A percentile compares a stretch with the other conserved stretches of the same genome.
These are phyloP conservation scores for Populus trichocarpa DNA, from an alignment of 441 rosid genomes.

Conservation along the genomic window DNA sequence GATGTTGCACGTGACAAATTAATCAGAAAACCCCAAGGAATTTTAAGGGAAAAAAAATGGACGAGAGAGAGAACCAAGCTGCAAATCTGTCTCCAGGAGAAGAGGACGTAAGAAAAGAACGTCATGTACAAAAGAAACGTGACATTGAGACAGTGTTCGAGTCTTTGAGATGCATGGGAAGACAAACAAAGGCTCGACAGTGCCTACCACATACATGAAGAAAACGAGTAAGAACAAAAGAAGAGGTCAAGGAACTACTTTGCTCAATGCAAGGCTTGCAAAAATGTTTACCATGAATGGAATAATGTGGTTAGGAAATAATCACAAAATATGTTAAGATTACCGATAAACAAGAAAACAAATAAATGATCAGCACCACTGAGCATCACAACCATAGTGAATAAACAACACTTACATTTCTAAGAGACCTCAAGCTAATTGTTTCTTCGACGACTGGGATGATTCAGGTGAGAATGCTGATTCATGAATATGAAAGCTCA, in stretches of 20 bases:
- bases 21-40: background rate
- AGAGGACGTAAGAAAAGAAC: background rate
- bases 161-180: background rate
- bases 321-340: background rate
- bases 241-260: too few species aligned
- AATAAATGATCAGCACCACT: background rate
- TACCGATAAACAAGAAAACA: background rate
- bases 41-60: too few species aligned
- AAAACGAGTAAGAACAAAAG: too few species aligned
- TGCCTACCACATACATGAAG: too few species aligned
- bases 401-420: background rate
- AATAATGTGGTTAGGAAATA: background rate
- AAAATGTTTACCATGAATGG: background rate
- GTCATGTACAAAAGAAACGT: background rate
- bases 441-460: background rate
- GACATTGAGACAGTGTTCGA: background rate
- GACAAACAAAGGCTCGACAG: background rate
- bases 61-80: background rate
- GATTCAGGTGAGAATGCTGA: background rate
- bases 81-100: background rate
- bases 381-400: background rate
- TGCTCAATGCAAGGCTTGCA: too few species aligned
- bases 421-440: background rate
- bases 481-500: background rate
- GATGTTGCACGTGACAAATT: background rate